Evolutionary conservation across 2,329 filamentous ascomycete species (phyloP), one percentile per base, ranked within the genome.

Genomic region (Aspergillus clavatus): DNA sequence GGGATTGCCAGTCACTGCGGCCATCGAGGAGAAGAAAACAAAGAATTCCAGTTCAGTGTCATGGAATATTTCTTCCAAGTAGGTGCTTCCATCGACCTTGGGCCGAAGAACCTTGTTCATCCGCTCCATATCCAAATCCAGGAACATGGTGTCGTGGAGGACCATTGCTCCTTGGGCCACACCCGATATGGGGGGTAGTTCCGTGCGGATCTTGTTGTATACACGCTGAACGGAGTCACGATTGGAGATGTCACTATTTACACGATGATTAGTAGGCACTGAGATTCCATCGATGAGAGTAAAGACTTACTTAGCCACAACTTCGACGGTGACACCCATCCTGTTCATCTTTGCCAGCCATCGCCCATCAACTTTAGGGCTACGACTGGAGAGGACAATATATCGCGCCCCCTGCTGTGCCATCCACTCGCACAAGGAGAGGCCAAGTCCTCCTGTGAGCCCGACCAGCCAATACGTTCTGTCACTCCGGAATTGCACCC

Each of bases 21-120:
- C 45, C 5, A 60, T 12, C 0, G 64, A 69, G 1, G 65, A 69
- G 37, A 65, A 59, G n/a, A 65, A 40, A 36, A 70, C 52, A 50
- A 72, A 70, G 51, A 70, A 71, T 27, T 71, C 66, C 2, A 71
- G 54, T 0, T 58, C 38, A 3, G 42, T 33, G 7, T 51, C 38
- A 10, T 48, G 27, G 40, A 61, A 62, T 12, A 42, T 12, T 27
- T 52, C 45, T 29, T 58, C 55, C 1, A 61, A 46, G 18, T 42
- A 43, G 2, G 51, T 42, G 3, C 52, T 60, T 0, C 72, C 72
- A 0, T 65, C 44, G 1, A 73, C 63, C 53, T 73, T 74, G 2
- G 71, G 71, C 0, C 51, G 45, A 0, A 65, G 47, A 0, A 60
- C 59, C 7, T 54, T 48, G 1, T 56, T 42, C 19, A 70, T 51